These are phyloP conservation scores for Lipomyces chichibuensis DNA, from an alignment of 805 yeast genomes.

Conservation along the genomic window DNA sequence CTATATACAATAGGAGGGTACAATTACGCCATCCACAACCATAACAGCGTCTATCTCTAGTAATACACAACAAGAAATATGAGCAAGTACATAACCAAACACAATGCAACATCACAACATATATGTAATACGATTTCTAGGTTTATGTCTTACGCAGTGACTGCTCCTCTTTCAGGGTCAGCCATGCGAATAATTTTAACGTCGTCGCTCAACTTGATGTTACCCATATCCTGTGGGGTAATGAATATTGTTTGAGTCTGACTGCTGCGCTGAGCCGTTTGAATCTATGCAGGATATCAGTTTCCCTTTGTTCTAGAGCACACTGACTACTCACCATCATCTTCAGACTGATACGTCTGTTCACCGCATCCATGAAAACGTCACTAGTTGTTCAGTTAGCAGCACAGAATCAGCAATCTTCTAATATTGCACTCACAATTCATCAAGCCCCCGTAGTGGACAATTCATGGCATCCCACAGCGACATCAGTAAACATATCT, in stretches of 20 bases:
- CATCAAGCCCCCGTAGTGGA: conserved; percentile 87
- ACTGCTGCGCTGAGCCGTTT: conserved; percentile 63
- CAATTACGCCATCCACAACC: not conserved
- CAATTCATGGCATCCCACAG: conserved; percentile 94
- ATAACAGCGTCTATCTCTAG: not conserved
- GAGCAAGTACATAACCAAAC: not conserved
- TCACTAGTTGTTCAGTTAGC: conserved; percentile 49
- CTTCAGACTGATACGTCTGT: conserved; percentile 76
- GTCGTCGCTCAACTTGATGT: conserved; percentile 64
- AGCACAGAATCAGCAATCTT: not conserved
- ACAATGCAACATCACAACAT: not conserved
- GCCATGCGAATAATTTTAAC: conserved; percentile 44
- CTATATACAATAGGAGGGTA: too few species aligned
- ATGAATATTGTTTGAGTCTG: conserved; percentile 87
- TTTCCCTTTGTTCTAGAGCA: not conserved
- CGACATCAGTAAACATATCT: conserved; percentile 80
- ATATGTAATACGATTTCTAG: not conserved
- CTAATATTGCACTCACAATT: conserved; percentile 48
- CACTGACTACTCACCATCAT: conserved; percentile 50
- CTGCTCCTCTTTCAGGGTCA: conserved; percentile 41
- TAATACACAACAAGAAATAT: not conserved
- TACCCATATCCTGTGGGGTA: conserved; percentile 87
- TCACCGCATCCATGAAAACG: conserved; percentile 95
- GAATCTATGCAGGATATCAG: conserved; percentile 42
- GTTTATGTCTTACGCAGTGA: not conserved